Percentiles rank a stretch among this genome's conserved stretches.
Evolutionary conservation across 495 filamentous ascomycete species (phyloP).

Genomic region (Poronia punctata): DNA sequence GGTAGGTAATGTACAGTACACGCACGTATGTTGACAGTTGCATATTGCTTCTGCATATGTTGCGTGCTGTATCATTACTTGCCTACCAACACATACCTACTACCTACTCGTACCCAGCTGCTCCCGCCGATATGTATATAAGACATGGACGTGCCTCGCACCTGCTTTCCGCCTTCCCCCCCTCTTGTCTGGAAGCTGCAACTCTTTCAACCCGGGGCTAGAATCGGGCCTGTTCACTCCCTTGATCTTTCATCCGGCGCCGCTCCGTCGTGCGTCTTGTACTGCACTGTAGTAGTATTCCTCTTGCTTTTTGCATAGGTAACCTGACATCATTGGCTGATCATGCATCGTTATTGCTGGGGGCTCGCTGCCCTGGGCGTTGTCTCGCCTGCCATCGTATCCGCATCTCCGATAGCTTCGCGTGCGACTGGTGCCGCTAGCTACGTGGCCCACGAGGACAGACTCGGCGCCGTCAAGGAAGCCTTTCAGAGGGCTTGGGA

Average conservation of each 20-base stretch:
- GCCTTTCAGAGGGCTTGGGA: conserved; percentile 74
- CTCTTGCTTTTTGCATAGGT: not conserved
- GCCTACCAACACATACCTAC: not conserved
- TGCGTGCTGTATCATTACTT: no score
- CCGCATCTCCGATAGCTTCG: conserved; percentile 10
- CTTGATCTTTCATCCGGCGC: no score
- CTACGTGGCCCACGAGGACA: conserved; percentile 25
- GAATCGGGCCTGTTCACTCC: not conserved
- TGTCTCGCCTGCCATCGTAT: conserved; percentile 10
- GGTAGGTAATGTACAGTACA: no score
- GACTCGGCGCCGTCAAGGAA: conserved; percentile 62
- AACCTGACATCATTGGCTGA: not conserved
- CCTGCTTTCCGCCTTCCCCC: not conserved
- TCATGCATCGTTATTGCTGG: conserved; percentile 8
- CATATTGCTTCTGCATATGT: no score
- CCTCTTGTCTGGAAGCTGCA: conserved; percentile 8
- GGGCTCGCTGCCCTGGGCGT: conserved; percentile 6
- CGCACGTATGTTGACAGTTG: no score
- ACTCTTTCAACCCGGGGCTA: not conserved
- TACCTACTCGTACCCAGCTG: conserved; percentile 3
- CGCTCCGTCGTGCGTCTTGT: conserved; percentile 2
- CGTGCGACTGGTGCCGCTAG: conserved; percentile 13
- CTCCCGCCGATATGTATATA: conserved; percentile 13
- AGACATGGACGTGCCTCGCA: conserved; percentile 15
- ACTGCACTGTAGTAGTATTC: not conserved